These are phyloP conservation scores for Clavariopsis aquatica DNA, from an alignment of 495 filamentous ascomycete genomes.

Conservation along the genomic window DNA sequence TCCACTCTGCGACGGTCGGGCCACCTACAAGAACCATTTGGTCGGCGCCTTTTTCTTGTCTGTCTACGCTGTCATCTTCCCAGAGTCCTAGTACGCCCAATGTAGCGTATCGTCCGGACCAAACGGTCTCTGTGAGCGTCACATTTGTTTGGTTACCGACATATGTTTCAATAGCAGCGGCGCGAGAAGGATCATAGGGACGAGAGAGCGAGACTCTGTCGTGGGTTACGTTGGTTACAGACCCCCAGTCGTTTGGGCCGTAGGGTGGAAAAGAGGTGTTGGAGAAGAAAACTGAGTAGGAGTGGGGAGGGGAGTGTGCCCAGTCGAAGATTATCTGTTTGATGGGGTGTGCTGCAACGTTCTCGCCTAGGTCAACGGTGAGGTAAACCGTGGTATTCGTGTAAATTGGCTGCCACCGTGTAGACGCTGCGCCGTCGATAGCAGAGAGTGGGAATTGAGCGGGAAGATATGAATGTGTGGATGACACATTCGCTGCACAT, in stretches of 20 bases:
- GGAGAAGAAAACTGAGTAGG: conserved; percentile 59
- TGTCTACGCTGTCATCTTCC: no score
- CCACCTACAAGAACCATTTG: conserved; percentile 52
- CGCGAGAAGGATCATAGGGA: background rate
- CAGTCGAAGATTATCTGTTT: conserved; percentile 66
- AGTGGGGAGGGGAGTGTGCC: conserved; percentile 60
- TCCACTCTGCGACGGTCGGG: conserved; percentile 74
- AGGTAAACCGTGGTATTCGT: conserved; percentile 53
- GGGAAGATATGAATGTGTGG: conserved; percentile 53
- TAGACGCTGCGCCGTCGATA: conserved; percentile 69
- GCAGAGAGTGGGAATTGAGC: conserved; percentile 74
- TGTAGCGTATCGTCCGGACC: conserved; percentile 46
- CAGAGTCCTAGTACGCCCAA: conserved; percentile 50
- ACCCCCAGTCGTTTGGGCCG: background rate
- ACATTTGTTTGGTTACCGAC: conserved; percentile 45
- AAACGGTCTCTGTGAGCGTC: conserved; percentile 38
- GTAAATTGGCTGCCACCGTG: conserved; percentile 68
- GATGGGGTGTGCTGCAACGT: conserved; percentile 45
- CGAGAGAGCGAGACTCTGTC: background rate
- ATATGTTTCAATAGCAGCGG: conserved; percentile 41
- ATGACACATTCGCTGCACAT: conserved; percentile 57
- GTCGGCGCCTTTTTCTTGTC: conserved; percentile 40
- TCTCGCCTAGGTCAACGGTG: conserved; percentile 48
- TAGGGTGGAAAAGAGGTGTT: conserved; percentile 40
- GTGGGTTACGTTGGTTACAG: background rate